phyloP scores from a whole-genome alignment of 495 filamentous ascomycete species.

The Penicillium maclennaniae region DNA sequence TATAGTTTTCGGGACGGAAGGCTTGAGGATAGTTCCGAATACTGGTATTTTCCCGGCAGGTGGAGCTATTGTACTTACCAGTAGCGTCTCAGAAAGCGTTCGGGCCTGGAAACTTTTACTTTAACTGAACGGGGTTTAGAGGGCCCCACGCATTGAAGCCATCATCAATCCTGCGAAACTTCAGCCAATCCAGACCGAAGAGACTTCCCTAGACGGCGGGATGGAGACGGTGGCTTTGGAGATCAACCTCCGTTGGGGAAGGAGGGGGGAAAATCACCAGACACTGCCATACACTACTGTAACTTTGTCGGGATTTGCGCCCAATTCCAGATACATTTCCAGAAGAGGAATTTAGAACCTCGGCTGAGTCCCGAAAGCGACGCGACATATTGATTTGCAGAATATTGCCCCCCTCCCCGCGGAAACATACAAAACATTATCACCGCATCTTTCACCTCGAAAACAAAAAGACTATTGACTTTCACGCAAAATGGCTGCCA shows the following conservation, averaged over 20 bases:
- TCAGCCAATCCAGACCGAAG: no score
- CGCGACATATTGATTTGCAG: background rate
- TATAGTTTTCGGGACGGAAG: background rate
- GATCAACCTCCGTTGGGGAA: background rate
- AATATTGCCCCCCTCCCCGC: no score
- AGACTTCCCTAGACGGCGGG: no score
- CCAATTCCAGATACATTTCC: background rate
- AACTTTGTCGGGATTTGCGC: background rate
- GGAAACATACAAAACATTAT: no score
- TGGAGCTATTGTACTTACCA: background rate
- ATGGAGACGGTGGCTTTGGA: no score
- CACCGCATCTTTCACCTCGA: background rate
- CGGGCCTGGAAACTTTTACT: background rate
- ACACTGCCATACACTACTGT: background rate
- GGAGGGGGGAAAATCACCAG: background rate
- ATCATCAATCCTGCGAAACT: background rate
- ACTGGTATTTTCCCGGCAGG: background rate
- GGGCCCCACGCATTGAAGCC: background rate
- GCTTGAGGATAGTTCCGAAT: background rate
- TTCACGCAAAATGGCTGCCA: conserved; percentile 15
- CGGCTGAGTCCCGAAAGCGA: background rate
- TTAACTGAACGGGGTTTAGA: background rate
- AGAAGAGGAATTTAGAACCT: background rate
- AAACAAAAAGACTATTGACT: background rate
- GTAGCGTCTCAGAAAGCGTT: background rate